Evolutionary conservation across 371 early-diverging fungal species (phyloP), one percentile per base, ranked within the genome.

Genomic region (Rhizomucor miehei): DNA sequence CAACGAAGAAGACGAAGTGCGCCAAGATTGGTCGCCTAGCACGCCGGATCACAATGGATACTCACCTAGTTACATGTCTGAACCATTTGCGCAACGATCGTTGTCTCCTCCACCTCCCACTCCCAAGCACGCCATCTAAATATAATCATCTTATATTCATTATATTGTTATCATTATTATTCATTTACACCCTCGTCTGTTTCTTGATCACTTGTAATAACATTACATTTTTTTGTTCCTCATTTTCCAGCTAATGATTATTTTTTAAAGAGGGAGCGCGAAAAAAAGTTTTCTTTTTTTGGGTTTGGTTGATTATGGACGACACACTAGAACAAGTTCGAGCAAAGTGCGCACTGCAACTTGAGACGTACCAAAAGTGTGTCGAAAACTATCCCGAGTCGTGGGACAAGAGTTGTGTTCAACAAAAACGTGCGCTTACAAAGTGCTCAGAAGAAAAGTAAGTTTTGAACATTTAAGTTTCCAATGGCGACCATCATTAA

Each of bases 381-480:
- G 84, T 92, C 24, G 89, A 89, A 19, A 80, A 75, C 57, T 80
- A 92, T 63, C 85, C 84, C 19, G 71, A 83, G 10, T 75, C 80
- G 45, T 90, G 92, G 92, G 82, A 85, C 56, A 69, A 80, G 19
- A 81, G 75, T 44, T 92, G 92, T 66, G 64, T 77, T 19, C 80
- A 82, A 45, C 83, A 89, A 61, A 87, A 86, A 49, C 64, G 79
- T 23, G 89, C 89, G 8, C 75, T 92, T 24, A 89, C 89, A 24
- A 84, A 82, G 60, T 92, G 92, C 57, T 85, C 90, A 0, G 91
- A 92, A 67, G 85, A 89, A 66, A 86, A 87, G 89, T 87, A 48
- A 55, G 48, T n/a, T n/a, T n/a, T 2, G n/a, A 20, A 11, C n/a
- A 6, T 49, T 49, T n/a, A 5, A 20, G 10, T 6, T 29, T n/a